These are phyloP conservation scores for Chenopodium album DNA, from an alignment of 148 eudicot genomes.

Conservation along the genomic window DNA sequence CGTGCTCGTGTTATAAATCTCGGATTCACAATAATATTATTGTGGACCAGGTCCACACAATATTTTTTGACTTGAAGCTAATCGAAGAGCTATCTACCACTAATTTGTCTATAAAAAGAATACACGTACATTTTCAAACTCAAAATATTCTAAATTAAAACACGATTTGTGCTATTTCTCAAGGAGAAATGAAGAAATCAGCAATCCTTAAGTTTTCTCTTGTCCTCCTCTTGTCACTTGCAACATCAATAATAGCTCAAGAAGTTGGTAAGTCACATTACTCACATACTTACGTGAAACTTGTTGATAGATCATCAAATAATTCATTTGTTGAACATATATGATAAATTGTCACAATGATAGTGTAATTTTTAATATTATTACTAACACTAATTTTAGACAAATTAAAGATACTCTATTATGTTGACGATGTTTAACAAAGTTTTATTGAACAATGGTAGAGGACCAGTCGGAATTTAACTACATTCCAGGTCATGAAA, in stretches of 20 bases:
- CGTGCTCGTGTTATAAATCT: too few relatives aligned
- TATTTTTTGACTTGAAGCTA: too few relatives aligned
- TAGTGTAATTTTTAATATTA: too few relatives aligned
- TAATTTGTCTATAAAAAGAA: too few relatives aligned
- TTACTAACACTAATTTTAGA: not conserved
- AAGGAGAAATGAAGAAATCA: not conserved
- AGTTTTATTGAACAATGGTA: not conserved
- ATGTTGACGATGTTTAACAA: not conserved
- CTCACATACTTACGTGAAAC: not conserved
- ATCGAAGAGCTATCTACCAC: too few relatives aligned
- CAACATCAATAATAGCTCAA: not conserved
- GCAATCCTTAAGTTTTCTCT: not conserved
- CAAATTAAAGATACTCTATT: not conserved
- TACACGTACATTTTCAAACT: too few relatives aligned
- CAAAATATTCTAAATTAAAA: too few relatives aligned
- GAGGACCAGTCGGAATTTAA: conserved; percentile 41
- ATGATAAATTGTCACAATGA: not conserved
- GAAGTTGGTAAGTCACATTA: conserved; percentile 9
- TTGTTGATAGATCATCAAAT: not conserved
- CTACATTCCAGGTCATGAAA: conserved; percentile 28
- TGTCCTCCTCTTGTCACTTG: conserved; percentile 1
- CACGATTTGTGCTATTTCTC: too few relatives aligned
- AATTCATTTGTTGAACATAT: too few relatives aligned
- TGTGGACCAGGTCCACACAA: too few relatives aligned
- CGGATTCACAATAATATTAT: too few relatives aligned